phyloP scores from a whole-genome alignment of 805 yeast species.

The Yueomyces sp. region DNA sequence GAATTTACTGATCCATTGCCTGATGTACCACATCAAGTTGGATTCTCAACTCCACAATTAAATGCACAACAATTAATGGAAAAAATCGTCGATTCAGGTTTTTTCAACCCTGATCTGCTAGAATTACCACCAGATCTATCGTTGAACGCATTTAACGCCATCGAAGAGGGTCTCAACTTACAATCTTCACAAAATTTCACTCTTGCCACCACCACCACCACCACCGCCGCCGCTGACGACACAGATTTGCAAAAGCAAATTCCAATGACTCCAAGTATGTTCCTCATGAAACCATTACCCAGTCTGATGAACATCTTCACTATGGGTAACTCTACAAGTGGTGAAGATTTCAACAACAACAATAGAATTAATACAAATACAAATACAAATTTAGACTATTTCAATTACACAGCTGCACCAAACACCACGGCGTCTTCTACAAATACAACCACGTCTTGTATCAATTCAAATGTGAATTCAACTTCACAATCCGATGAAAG shows the following conservation, averaged over 20 bases:
- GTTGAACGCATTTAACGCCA: conserved; percentile 3
- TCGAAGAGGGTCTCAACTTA: background rate
- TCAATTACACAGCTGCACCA: conserved; percentile 18
- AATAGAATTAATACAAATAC: conserved; percentile 21
- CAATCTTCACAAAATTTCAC: background rate
- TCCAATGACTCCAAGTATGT: background rate
- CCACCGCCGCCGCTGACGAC: background rate
- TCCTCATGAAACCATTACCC: conserved; percentile 18
- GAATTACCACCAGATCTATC: conserved; percentile 14
- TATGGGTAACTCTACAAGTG: conserved; percentile 29
- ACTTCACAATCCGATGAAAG: conserved; percentile 4
- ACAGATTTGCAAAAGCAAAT: background rate
- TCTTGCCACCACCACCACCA: no score
- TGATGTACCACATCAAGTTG: conserved; percentile 49
- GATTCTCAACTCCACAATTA: conserved; percentile 71
- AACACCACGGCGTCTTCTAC: conserved; percentile 11
- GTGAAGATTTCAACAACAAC: conserved; percentile 25
- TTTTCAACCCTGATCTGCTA: conserved; percentile 13
- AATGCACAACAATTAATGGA: conserved; percentile 33
- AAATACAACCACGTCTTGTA: conserved; percentile 9
- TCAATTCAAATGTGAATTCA: background rate
- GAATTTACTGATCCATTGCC: conserved; percentile 4
- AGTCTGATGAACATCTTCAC: conserved; percentile 25
- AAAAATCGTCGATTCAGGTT: conserved; percentile 18
- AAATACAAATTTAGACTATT: conserved; percentile 20